Evolutionary conservation across 805 yeast genomes (phyloP).

Genomic region (Metschnikowia hibisci): DNA sequence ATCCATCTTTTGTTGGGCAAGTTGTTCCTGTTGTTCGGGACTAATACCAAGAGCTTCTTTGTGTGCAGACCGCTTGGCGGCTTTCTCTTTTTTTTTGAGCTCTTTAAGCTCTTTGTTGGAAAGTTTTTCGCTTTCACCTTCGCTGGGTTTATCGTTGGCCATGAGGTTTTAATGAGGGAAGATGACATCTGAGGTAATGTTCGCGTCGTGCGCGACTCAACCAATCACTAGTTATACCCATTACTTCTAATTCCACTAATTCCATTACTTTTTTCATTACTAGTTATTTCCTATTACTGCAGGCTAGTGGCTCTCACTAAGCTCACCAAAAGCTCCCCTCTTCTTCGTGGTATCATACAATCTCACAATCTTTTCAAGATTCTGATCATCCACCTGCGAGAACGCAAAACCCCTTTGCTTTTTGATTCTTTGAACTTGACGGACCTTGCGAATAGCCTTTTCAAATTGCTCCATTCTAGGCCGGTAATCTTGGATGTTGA

Average conservation of each 20-base stretch:
- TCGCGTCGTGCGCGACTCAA: not conserved
- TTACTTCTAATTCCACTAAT: too few relatives aligned
- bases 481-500: conserved; percentile 85
- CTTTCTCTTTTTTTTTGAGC: conserved; percentile 82
- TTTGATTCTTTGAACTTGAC: conserved; percentile 97
- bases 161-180: not conserved
- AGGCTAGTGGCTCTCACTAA: conserved; percentile 24
- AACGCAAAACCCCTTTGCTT: conserved; percentile 98
- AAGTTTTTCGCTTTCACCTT: conserved; percentile 22
- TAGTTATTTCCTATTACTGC: too few relatives aligned
- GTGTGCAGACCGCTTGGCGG: conserved; percentile 87
- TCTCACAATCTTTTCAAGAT: conserved; percentile 85
- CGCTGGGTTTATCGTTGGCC: conserved; percentile 12
- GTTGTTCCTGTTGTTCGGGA: conserved; percentile 41
- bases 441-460: conserved; percentile 91
- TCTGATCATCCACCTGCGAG: conserved; percentile 86
- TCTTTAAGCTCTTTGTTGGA: conserved; percentile 84
- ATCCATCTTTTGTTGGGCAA: conserved; percentile 41
- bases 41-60: conserved; percentile 64
- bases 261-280: too few relatives aligned
- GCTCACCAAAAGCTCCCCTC: conserved; percentile 67
- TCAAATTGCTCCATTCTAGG: conserved; percentile 98
- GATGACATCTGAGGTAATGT: not conserved
- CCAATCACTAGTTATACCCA: not conserved
- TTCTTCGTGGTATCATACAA: conserved; percentile 92